Conservation (phyloP, 1,139 yeast species). For the Arxiozyma slooffiae region DNA sequence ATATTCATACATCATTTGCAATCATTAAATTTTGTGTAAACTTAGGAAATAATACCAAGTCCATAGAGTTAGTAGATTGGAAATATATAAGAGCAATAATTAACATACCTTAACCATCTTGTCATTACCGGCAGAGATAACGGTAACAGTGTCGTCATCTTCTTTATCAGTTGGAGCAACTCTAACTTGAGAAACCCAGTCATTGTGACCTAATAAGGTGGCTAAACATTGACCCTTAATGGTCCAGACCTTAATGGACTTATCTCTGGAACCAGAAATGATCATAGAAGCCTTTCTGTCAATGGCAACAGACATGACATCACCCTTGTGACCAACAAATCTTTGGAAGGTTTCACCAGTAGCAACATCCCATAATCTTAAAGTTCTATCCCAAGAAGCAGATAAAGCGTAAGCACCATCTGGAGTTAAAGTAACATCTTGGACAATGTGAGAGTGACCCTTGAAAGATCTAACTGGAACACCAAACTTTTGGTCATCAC, state of each 20-base stretch:
- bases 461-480: conserved; percentile 93
- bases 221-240: conserved; percentile 97
- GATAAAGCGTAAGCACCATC: conserved; percentile 98
- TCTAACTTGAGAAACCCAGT: conserved; percentile 99
- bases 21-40: conserved; percentile 38
- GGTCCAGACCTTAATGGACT: conserved; percentile 99
- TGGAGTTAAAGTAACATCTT: conserved; percentile 95
- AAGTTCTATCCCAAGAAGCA: conserved; percentile 99
- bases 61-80: conserved; percentile 4
- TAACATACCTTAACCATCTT: conserved; percentile 96
- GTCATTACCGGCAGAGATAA: conserved; percentile 99
- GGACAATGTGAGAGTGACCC: conserved; percentile 99
- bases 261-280: conserved; percentile 98
- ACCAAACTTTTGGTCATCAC: conserved; percentile 96
- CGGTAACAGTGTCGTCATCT: conserved; percentile 53
- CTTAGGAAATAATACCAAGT: background rate
- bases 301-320: conserved; percentile 93
- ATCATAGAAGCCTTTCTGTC: conserved; percentile 96
- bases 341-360: conserved; percentile 92
- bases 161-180: conserved; percentile 38
- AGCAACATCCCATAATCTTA: conserved; percentile 96
- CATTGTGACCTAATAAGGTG: conserved; percentile 89
- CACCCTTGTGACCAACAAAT: conserved; percentile 97
- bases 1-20: conserved; percentile 55
- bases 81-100: conserved; percentile 5